Evolutionary conservation across 257 asterid genomes (phyloP).

Genomic region (Plantago major): DNA sequence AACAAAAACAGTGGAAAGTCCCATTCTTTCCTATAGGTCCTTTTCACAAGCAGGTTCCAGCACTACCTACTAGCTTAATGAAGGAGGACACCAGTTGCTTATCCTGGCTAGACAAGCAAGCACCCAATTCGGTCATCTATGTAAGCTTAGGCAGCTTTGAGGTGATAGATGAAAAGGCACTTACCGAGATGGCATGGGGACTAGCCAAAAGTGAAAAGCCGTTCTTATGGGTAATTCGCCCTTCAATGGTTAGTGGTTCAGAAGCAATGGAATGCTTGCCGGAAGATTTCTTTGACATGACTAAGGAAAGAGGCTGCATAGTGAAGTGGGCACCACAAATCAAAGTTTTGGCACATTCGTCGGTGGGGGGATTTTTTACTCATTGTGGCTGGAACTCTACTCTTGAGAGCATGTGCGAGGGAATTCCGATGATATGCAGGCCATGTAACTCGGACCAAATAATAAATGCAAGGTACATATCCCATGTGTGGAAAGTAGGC

Average conservation of each 20-base stretch:
- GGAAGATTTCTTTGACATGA: background rate
- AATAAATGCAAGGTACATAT: constrained; percentile 26
- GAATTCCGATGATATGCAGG: constrained; percentile 32
- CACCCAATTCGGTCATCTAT: constrained; percentile 33
- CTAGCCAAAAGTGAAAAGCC: constrained; percentile 36
- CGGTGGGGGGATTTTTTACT: constrained; percentile 36
- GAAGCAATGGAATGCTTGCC: constrained; percentile 22
- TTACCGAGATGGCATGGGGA: constrained; percentile 35
- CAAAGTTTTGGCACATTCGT: constrained; percentile 29
- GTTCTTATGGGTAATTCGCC: constrained; percentile 41
- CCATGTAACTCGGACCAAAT: constrained; percentile 32
- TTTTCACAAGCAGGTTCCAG: constrained; percentile 36
- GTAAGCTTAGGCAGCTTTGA: constrained; percentile 41
- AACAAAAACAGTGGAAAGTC: constrained; percentile 22
- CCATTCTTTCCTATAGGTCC: constrained; percentile 56
- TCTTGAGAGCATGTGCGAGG: constrained; percentile 28
- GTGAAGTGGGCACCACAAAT: constrained; percentile 51
- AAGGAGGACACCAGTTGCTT: constrained; percentile 27
- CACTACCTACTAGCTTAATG: constrained; percentile 24
- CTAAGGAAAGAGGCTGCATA: constrained; percentile 11
- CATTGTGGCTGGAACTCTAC: constrained; percentile 62
- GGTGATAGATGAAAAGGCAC: constrained; percentile 15
- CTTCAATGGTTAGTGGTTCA: constrained; percentile 19
- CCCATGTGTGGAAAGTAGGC: constrained; percentile 35
- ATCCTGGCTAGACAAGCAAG: constrained; percentile 37